phyloP scores from a whole-genome alignment of 805 yeast species.

The Candida cerambycidarum region DNA sequence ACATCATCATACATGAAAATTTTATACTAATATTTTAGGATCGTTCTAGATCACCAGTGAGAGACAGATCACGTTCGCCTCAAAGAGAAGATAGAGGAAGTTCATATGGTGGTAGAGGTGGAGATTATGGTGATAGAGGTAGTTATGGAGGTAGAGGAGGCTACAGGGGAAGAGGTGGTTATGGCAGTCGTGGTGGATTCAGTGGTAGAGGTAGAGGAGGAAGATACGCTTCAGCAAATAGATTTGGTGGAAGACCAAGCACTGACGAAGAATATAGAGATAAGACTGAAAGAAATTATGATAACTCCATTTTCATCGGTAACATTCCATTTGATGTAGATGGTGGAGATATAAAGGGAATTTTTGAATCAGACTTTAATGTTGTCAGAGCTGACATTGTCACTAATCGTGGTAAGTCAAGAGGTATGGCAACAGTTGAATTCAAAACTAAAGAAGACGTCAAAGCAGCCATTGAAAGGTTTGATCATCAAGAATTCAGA shows the following conservation, averaged over 20 bases:
- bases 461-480: constrained; percentile 64
- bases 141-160: constrained; percentile 20
- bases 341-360: constrained; percentile 57
- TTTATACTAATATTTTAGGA: constrained; percentile 20
- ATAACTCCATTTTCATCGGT: constrained; percentile 70
- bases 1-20: not conserved
- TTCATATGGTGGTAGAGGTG: constrained; percentile 18
- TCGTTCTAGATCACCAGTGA: constrained; percentile 32
- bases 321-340: constrained; percentile 67
- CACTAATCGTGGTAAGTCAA: constrained; percentile 71
- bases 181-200: constrained; percentile 18
- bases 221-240: constrained; percentile 18
- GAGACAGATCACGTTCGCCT: constrained; percentile 26
- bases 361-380: constrained; percentile 49
- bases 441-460: constrained; percentile 66
- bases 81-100: constrained; percentile 14
- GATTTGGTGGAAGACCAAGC: constrained; percentile 22
- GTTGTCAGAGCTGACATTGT: constrained; percentile 83
- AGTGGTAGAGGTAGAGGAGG: constrained; percentile 20
- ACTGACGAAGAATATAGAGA: constrained; percentile 27
- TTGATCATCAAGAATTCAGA: constrained; percentile 60
- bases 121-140: constrained; percentile 16
- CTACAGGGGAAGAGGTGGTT: constrained; percentile 21
- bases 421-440: constrained; percentile 93
- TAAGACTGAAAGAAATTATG: constrained; percentile 55